phyloP scores from a whole-genome alignment of 1,284 basidiomycete genomes.

The Apiotrichum akiyoshidainum region DNA sequence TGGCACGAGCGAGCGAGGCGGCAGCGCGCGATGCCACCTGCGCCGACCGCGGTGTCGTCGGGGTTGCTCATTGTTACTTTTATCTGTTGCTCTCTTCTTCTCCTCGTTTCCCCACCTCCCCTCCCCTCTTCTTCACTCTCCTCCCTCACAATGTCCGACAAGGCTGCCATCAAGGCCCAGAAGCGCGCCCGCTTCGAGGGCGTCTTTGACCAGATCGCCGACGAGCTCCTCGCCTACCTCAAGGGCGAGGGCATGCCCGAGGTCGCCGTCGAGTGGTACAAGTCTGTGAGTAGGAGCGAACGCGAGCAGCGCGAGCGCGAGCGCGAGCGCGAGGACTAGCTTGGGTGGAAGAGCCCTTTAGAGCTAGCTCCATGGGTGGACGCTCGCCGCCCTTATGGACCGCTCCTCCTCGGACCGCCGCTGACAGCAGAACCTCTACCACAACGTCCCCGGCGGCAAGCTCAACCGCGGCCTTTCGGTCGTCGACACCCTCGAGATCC shows the following conservation, averaged over 20 bases:
- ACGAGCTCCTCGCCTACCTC: slow-evolving; percentile 63
- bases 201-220: slow-evolving; percentile 57
- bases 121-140: not conserved
- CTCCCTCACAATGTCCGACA: slow-evolving; percentile 6
- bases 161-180: slow-evolving; percentile 29
- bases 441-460: slow-evolving; percentile 95
- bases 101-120: not conserved
- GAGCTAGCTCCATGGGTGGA: too few species aligned
- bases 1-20: too few species aligned
- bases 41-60: too few species aligned
- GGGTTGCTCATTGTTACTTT: not conserved
- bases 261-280: slow-evolving; percentile 78
- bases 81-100: not conserved
- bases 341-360: too few species aligned
- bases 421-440: slow-evolving; percentile 70
- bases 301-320: too few species aligned
- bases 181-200: slow-evolving; percentile 45
- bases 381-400: too few species aligned
- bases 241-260: slow-evolving; percentile 69
- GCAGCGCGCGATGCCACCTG: too few species aligned
- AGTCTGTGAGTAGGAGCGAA: slow-evolving; percentile 55
- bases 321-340: too few species aligned
- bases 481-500: slow-evolving; percentile 86
- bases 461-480: slow-evolving; percentile 94
- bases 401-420: too few species aligned